Evolutionary conservation across 345 rosid genomes (phyloP), one percentile per base, ranked within the genome.

Genomic region (Tarenaya hassleriana): DNA sequence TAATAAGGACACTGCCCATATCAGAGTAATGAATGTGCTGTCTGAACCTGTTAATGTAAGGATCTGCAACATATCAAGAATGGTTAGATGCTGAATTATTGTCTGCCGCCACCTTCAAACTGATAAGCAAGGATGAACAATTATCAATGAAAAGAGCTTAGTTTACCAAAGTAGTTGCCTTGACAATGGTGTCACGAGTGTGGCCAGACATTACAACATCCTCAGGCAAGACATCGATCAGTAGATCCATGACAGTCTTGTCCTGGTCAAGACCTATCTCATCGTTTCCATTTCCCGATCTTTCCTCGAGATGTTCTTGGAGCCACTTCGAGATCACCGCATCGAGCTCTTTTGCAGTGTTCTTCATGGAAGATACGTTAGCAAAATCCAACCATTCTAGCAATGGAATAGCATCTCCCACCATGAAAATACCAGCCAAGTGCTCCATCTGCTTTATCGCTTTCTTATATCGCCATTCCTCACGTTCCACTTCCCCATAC

Each of bases 131-230:
- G n/a, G 29, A 24, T 24, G 29, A 24, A 24, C 29, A n/a, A n/a
- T n/a, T 24, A 24, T 24, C 29, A 24, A 24, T 24, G 29, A 24
- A 24, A 2, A 24, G n/a, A n/a, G n/a, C n/a, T n/a, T n/a, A n/a
- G n/a, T 72, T 5, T 80, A 86, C 95, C 68, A 77, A 12, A 50
- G 69, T 60, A 11, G 82, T 83, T 34, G 91, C 82, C 65, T 86
- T 86, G 51, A 83, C 48, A 45, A 78, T 53, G 10, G 47, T 64
- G 31, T 81, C 79, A 0, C 75, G 77, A 0, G 64, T 63, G 52
- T 83, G 71, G 10, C 82, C 70, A 16, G 72, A 68, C 8, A 73
- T 29, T n/a, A 64, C 65, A 29, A 41, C 64, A 34, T 58, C 81
- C 15, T 70, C 72, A 0, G 64, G 64, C 1, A 83, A 48, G 37